These are phyloP conservation scores for Entonaema liquescens DNA, from an alignment of 495 filamentous ascomycete genomes.

Conservation along the genomic window DNA sequence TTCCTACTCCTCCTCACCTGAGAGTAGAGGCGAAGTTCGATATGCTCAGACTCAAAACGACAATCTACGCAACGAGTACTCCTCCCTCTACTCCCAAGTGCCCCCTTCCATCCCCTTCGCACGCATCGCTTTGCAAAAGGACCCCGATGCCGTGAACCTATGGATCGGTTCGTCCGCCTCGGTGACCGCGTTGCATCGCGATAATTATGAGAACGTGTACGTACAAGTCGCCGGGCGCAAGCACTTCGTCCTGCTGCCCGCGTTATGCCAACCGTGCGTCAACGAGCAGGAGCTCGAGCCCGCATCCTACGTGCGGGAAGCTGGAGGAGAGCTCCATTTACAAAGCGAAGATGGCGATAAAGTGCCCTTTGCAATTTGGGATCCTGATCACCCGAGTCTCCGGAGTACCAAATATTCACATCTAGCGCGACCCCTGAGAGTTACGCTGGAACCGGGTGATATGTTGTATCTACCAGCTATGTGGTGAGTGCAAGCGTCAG, in stretches of 20 bases:
- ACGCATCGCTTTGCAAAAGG: slow-evolving; percentile 65
- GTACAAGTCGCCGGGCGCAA: slow-evolving; percentile 74
- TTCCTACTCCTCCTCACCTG: not conserved
- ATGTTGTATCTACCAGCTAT: slow-evolving; percentile 82
- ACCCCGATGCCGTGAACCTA: slow-evolving; percentile 77
- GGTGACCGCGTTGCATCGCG: slow-evolving; percentile 74
- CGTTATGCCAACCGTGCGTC: slow-evolving; percentile 68
- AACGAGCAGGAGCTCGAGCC: slow-evolving; percentile 62
- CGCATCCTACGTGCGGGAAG: slow-evolving; percentile 59
- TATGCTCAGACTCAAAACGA: slow-evolving; percentile 76
- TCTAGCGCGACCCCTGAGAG: slow-evolving; percentile 63
- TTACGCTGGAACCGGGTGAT: slow-evolving; percentile 73
- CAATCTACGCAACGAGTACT: slow-evolving; percentile 76
- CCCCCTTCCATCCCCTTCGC: slow-evolving; percentile 70
- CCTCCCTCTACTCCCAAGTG: slow-evolving; percentile 62
- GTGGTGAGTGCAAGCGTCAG: slow-evolving; percentile 62
- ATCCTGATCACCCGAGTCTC: slow-evolving; percentile 66
- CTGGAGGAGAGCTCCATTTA: slow-evolving; percentile 45
- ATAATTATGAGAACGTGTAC: slow-evolving; percentile 85
- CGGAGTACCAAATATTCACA: slow-evolving; percentile 62
- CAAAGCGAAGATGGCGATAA: slow-evolving; percentile 47
- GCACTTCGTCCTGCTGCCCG: slow-evolving; percentile 74
- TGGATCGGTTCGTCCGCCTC: slow-evolving; percentile 77
- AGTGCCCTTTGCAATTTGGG: slow-evolving; percentile 74
- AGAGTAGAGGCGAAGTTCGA: slow-evolving; percentile 48